Evolutionary conservation across 441 rosid genomes (phyloP), one percentile per base, ranked within the genome.

Genomic region (Adansonia grandidieri): DNA sequence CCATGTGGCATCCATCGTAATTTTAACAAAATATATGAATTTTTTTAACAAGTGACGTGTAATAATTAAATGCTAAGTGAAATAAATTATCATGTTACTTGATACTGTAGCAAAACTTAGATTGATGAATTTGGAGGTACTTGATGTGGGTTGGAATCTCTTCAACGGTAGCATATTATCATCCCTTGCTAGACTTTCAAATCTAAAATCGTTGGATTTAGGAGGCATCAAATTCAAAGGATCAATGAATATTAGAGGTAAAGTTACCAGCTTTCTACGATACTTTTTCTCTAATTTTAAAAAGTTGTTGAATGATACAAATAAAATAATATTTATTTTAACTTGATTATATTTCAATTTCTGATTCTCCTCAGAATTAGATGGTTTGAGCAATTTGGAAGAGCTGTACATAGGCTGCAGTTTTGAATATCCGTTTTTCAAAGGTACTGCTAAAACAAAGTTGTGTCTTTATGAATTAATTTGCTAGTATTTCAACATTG

Each of bases 111-210:
- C 28, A 9, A 9, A 9, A 0, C 8, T 53, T 3, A 10, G n/a
- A 13, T 68, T 79, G 78, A 62, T 1, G 10, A 73, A 77, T 32
- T 11, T 82, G 22, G 14, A 73, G 8, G 28, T 2, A 2, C 53
- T 79, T 51, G 6, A 24, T 32, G 53, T 78, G 71, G 0, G 28
- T 13, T 10, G 0, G 0, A 80, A 64, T 72, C 2, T 1, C 7
- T 28, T 74, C 7, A 0, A 19, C 28, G 17, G 9, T 2, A 57
- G 10, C 11, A 1, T 6, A 19, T 57, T 57, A 9, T 57, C 62
- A 17, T 19, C 62, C 2, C 61, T 57, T 2, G 1, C 24, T 0
- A 17, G 1, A 15, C 62, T 57, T 7, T 17, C 24, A 19, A 57
- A 19, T 7, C 62, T 57, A 6, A 57, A 17, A 24, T 6, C 11